Evolutionary conservation across 768 basidiomycete species (phyloP).

Genomic region (Vararia minispora): DNA sequence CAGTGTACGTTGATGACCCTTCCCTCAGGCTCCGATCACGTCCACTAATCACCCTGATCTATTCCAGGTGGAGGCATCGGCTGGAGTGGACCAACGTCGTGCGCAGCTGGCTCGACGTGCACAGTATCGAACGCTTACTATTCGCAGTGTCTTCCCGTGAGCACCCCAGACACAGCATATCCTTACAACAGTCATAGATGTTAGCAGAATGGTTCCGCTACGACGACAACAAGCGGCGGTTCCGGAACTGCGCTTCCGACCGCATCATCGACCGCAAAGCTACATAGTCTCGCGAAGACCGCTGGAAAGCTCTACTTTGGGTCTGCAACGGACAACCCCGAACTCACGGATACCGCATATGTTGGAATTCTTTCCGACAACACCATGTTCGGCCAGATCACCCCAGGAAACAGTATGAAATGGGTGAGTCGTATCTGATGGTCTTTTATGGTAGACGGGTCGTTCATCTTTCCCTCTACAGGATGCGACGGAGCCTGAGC

Average conservation of each 20-base stretch:
- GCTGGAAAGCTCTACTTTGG: conserved; percentile 37
- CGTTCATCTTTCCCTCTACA: conserved; percentile 10
- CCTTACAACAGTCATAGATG: too few species aligned
- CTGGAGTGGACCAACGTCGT: conserved; percentile 25
- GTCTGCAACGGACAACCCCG: conserved; percentile 35
- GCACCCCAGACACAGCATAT: too few species aligned
- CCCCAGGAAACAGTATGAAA: conserved; percentile 35
- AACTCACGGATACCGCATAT: conserved; percentile 30
- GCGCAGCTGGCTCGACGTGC: conserved; percentile 30
- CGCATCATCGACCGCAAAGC: conserved; percentile 12
- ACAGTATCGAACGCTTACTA: conserved; percentile 29
- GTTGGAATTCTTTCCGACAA: conserved; percentile 25
- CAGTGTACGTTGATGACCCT: conserved; percentile 9
- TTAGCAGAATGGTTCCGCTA: too few species aligned
- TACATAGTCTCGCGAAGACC: conserved; percentile 27
- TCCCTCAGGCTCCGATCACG: not conserved
- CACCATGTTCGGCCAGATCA: conserved; percentile 31
- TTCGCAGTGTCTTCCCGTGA: conserved; percentile 31
- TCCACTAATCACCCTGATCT: not conserved
- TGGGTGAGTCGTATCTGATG: conserved; percentile 20
- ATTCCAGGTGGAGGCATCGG: conserved; percentile 24
- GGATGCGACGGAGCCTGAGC: conserved; percentile 42
- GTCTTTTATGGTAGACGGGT: conserved; percentile 5
- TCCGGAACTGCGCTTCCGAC: too few species aligned
- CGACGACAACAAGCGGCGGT: too few species aligned